Base-by-base conservation (phyloP, 306 rosid species). In the Glycine soja region DNA sequence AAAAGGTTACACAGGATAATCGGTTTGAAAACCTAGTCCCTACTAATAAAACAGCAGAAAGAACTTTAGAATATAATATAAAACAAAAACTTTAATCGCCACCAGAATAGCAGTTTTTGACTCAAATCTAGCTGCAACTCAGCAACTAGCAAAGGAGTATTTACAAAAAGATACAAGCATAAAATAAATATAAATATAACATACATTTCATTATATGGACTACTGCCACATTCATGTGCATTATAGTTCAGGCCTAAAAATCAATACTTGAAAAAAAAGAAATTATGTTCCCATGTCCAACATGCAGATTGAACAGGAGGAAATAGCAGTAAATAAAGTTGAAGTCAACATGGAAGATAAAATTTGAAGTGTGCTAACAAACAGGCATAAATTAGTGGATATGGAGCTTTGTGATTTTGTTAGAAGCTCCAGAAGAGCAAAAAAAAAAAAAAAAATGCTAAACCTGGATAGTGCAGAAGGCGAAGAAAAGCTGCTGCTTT, bases 391-490 rank as follows among this genome's bases (percentile, higher is more conserved):
- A 66, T 16, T 50, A 24, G 52, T 4, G 71, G 45, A 36, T 13
- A 8, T 24, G 45, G 51, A 56, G 75, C 51, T 63, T 14, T 14
- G 57, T 40, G 82, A 47, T 24, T 61, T 9, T 4, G 7, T 42
- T 65, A 16, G 45, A 62, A 75, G 59, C 36, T 64, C 62, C 12
- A 58, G 62, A 10, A 24, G 63, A 45, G 45, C 18, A 43, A 67
- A 70, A 16, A 36, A 4, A 36, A 36, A 4, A 4, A 36, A 68
- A 53, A 59, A 9, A 66, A 18, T 77, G 81, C 63, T 82, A 53
- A 81, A 93, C 96, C 97, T 90, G 97, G 93, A 84, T 94, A 92
- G 56, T 75, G 92, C 88, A 94, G 81, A 80, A 94, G 97, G 34
- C 98, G 94, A 83, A 94, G 93, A 80, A 78, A 78, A 19, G 88